These are phyloP conservation scores for Leccinum arenicola DNA, from an alignment of 768 basidiomycete genomes.

Conservation along the genomic window DNA sequence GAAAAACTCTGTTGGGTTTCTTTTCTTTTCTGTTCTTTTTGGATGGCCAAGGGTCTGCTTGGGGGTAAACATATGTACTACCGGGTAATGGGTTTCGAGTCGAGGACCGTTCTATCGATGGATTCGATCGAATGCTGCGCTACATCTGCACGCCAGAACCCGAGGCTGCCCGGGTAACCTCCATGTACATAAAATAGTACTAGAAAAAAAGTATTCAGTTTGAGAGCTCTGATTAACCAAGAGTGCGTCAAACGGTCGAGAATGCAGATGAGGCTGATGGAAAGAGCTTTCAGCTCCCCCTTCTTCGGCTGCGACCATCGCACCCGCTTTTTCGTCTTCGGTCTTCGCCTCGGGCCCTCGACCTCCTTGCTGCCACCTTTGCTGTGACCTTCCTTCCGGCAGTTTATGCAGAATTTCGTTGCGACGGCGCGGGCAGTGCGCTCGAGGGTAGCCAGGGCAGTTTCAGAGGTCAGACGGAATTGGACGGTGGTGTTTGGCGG, in stretches of 20 bases:
- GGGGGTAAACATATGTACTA: background rate
- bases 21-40: background rate
- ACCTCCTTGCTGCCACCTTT: background rate
- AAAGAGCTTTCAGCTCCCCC: background rate
- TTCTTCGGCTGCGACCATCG: background rate
- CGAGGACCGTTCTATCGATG: background rate
- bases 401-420: background rate
- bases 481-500: background rate
- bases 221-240: too few species aligned
- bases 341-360: background rate
- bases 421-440: background rate
- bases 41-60: background rate
- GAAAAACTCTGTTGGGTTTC: background rate
- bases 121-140: background rate
- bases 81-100: background rate
- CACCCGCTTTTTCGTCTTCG: background rate
- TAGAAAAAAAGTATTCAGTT: too few species aligned
- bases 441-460: background rate
- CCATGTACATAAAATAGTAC: too few species aligned
- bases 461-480: background rate
- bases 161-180: too few species aligned
- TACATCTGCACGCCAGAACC: background rate
- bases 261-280: too few species aligned
- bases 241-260: too few species aligned
- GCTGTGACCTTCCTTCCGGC: background rate